A percentile compares a stretch with the other conserved stretches of the same genome.
Conservation (phyloP, 768 basidiomycete genomes). For the Hemileccinum impolitum region DNA sequence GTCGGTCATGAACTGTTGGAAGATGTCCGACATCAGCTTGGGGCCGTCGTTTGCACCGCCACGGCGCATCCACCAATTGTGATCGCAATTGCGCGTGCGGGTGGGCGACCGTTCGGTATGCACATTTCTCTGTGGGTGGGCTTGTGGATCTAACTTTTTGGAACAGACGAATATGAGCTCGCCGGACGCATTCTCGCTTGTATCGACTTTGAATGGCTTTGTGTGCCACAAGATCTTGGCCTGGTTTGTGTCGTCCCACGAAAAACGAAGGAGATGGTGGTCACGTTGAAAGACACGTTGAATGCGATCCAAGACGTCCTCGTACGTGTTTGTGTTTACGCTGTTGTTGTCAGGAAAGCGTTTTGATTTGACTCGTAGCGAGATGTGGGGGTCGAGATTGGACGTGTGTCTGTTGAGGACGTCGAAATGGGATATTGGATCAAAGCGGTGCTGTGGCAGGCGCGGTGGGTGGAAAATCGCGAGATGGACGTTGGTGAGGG, state of each 20-base stretch:
- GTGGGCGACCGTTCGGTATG: constrained; percentile 14
- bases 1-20: background rate
- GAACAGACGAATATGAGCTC: constrained; percentile 10
- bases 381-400: constrained; percentile 1
- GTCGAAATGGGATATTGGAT: constrained; percentile 23
- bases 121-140: background rate
- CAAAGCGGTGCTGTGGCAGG: background rate
- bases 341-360: background rate
- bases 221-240: constrained; percentile 10
- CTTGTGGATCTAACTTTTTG: background rate
- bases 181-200: constrained; percentile 4
- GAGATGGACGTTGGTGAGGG: background rate
- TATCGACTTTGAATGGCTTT: constrained; percentile 2
- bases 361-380: background rate
- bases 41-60: constrained; percentile 2
- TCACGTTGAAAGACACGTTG: constrained; percentile 3
- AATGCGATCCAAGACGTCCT: background rate
- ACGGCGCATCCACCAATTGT: background rate
- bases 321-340: constrained; percentile 3
- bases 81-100: background rate
- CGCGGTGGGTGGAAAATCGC: background rate
- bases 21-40: background rate
- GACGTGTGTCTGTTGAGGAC: background rate
- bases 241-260: constrained; percentile 5
- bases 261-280: constrained; percentile 3